phyloP scores from a whole-genome alignment of 73 alveolate genomes.

The Paramecium bursaria region DNA sequence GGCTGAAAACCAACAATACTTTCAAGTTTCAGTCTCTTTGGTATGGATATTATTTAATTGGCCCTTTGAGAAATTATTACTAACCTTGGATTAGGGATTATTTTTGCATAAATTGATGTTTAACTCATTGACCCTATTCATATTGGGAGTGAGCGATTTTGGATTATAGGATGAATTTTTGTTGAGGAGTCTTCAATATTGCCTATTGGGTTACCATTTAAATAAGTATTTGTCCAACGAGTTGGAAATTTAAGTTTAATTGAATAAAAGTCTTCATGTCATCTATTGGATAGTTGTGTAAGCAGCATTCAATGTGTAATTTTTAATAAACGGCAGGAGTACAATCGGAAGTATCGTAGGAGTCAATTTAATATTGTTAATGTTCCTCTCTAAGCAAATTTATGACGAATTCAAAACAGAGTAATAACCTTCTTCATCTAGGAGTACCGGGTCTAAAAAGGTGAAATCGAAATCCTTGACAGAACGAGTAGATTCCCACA shows the following conservation, averaged over 20 bases:
- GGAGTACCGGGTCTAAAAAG: too few species aligned
- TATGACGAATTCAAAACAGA: too few species aligned
- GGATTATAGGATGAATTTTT: conserved; percentile 22
- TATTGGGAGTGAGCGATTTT: conserved; percentile 13
- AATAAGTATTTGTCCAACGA: neutral
- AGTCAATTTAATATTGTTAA: too few species aligned
- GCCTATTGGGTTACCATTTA: neutral
- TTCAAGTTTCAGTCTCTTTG: too few species aligned
- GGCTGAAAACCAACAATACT: too few species aligned
- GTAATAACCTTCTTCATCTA: too few species aligned
- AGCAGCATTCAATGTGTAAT: conserved; percentile 1
- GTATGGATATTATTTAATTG: too few species aligned
- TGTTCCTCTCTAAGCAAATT: too few species aligned
- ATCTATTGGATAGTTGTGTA: neutral
- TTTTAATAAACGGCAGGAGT: neutral
- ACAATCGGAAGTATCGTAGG: neutral
- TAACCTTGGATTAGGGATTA: too few species aligned
- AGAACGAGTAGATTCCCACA: neutral
- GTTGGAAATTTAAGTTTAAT: neutral
- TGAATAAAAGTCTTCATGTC: neutral
- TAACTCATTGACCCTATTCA: too few species aligned
- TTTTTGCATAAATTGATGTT: too few species aligned
- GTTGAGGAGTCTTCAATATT: neutral
- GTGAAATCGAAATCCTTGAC: neutral
- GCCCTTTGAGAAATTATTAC: too few species aligned